Percentiles rank a stretch among this genome's conserved stretches.
phyloP scores from a whole-genome alignment of 2,329 filamentous ascomycete genomes.

The Penicillium brasilianum region DNA sequence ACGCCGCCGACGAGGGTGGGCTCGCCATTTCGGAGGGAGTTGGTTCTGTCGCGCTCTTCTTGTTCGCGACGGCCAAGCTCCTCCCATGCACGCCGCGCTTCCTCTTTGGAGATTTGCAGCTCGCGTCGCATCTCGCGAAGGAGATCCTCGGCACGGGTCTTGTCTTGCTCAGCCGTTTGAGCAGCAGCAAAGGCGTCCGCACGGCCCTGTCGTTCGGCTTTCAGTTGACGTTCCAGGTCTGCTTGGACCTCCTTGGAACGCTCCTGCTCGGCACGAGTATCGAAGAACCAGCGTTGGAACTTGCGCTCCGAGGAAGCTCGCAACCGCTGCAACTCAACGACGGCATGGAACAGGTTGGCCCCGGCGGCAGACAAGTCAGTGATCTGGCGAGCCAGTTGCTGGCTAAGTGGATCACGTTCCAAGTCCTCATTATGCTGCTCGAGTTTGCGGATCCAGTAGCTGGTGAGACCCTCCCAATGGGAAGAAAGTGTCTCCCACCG shows the following conservation, averaged over 20 bases:
- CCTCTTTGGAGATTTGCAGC: slow-evolving; percentile 91
- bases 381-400: slow-evolving; percentile 90
- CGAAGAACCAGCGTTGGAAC: slow-evolving; percentile 98
- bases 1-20: slow-evolving; percentile 91
- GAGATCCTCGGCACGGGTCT: slow-evolving; percentile 72
- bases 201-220: slow-evolving; percentile 72
- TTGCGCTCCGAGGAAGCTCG: slow-evolving; percentile 95
- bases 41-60: slow-evolving; percentile 84
- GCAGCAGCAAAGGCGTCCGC: slow-evolving; percentile 70
- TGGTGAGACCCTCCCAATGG: slow-evolving; percentile 96
- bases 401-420: slow-evolving; percentile 77
- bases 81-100: slow-evolving; percentile 95
- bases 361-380: slow-evolving; percentile 96
- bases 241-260: slow-evolving; percentile 80
- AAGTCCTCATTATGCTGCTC: slow-evolving; percentile 90
- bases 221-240: slow-evolving; percentile 75
- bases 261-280: slow-evolving; percentile 87
- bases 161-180: slow-evolving; percentile 71
- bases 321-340: slow-evolving; percentile 91
- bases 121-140: slow-evolving; percentile 92
- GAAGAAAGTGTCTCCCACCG: slow-evolving; percentile 96
- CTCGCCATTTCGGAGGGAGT: slow-evolving; percentile 82
- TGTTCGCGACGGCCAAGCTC: slow-evolving; percentile 92
- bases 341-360: slow-evolving; percentile 95
- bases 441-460: slow-evolving; percentile 93